Evolutionary conservation across 805 yeast genomes (phyloP), one percentile per base, ranked within the genome.

Genomic region (Grigorovia yakushimaensis): DNA sequence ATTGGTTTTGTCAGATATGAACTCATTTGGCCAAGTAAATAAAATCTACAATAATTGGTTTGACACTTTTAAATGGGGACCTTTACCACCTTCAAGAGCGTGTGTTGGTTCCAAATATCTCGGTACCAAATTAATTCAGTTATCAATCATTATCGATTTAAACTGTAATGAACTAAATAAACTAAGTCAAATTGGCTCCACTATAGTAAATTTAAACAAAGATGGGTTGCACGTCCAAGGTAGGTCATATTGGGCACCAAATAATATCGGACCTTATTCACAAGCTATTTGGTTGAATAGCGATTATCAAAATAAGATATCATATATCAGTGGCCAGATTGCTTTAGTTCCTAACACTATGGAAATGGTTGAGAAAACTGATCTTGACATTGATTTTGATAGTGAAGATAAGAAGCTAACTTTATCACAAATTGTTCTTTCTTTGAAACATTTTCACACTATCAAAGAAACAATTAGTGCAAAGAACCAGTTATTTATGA

Each of bases 221-320:
- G 68, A 67, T 27, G 96, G 98, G 0, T 68, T 91, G 15, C 98
- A 93, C 59, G 88, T 93, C 8, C 91, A 93, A 56, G 88, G 97
- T 1, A 73, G 89, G 49, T 88, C 97, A 39, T 89, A 85, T 62
- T 93, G 98, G 98, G 98, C 97, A 0, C 98, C 98, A 0, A 91
- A 95, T 36, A 93, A 93, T 55, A 93, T 93, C 42, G 98, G 98
- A 0, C 98, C 98, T 0, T 93, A 93, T 61, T 91, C 98, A 0
- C 98, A 93, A 64, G 77, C 89, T 0, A 78, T 81, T 10, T 64
- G 63, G 61, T 47, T 45, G 5, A 64, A 74, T 4, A 45, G 48
- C n/a, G 81, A 78, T 51, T 62, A 58, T 13, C 60, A 60, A 18
- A 76, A 78, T 47, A 65, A 73, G 23, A 64, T 79, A 7, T 81